Percentiles rank a stretch among this genome's conserved stretches.
Evolutionary conservation across 345 rosid species (phyloP).

Genomic region (Citrus sinensis): DNA sequence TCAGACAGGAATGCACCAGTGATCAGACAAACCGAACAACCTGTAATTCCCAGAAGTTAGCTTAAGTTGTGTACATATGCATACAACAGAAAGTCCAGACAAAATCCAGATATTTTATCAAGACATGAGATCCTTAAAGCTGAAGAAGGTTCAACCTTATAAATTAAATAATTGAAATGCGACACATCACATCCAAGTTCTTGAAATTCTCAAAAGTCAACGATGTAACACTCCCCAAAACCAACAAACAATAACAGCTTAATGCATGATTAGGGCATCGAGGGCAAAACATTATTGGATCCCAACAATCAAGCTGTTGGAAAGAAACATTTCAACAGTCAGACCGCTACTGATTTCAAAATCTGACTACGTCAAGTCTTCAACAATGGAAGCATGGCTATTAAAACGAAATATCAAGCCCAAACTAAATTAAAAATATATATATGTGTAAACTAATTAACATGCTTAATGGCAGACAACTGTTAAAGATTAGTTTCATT

Average conservation of each 20-base stretch:
- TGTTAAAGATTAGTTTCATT: background rate
- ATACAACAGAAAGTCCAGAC: background rate
- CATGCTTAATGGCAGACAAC: background rate
- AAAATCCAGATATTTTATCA: background rate
- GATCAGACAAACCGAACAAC: background rate
- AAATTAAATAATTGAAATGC: background rate
- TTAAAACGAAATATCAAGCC: background rate
- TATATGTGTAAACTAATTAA: background rate
- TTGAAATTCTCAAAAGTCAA: background rate
- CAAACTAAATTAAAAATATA: background rate
- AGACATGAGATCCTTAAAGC: background rate
- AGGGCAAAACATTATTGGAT: background rate
- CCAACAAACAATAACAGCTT: background rate
- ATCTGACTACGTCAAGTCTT: background rate
- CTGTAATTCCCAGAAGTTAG: conserved; percentile 5
- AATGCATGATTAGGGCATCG: background rate
- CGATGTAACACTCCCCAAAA: background rate
- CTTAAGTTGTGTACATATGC: background rate
- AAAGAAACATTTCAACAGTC: background rate
- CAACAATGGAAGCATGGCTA: background rate
- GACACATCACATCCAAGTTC: background rate
- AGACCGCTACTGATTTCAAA: background rate
- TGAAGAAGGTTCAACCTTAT: background rate
- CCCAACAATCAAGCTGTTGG: background rate
- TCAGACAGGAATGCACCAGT: background rate